phyloP scores from a whole-genome alignment of 2,329 filamentous ascomycete species.

The Colletotrichum sublineola region DNA sequence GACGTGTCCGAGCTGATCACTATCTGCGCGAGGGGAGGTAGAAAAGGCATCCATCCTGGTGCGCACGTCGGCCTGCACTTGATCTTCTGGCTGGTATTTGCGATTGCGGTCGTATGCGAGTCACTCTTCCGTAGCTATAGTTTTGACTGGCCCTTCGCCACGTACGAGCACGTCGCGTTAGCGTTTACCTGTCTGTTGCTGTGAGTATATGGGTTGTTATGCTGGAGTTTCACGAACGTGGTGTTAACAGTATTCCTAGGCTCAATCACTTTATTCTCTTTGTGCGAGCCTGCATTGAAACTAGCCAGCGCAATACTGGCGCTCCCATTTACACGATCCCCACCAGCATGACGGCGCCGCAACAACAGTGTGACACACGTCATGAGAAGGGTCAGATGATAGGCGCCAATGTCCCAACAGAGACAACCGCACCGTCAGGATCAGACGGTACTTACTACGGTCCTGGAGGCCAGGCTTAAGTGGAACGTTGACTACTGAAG shows the following conservation, averaged over 20 bases:
- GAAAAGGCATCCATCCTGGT: slow-evolving; percentile 57
- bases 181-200: slow-evolving; percentile 42
- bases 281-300: slow-evolving; percentile 56
- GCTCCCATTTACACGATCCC: slow-evolving; percentile 34
- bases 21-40: slow-evolving; percentile 50
- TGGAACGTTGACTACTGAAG: neutral
- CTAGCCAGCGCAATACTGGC: slow-evolving; percentile 48
- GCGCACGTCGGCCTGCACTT: slow-evolving; percentile 59
- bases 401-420: neutral
- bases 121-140: slow-evolving; percentile 32
- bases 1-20: slow-evolving; percentile 55
- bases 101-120: slow-evolving; percentile 47
- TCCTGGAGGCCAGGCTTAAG: neutral
- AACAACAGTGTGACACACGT: neutral
- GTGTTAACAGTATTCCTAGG: slow-evolving; percentile 3
- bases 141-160: neutral
- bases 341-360: slow-evolving; percentile 11
- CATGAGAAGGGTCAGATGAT: slow-evolving; percentile 3
- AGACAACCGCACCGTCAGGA: neutral
- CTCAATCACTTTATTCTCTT: slow-evolving; percentile 56
- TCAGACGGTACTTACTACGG: slow-evolving; percentile 25
- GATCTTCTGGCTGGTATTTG: slow-evolving; percentile 55
- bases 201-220: slow-evolving; percentile 13
- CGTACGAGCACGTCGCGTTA: slow-evolving; percentile 41
- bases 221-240: neutral